Base-by-base conservation (phyloP, 2,329 filamentous ascomycete species). In the Cryphonectria japonica region DNA sequence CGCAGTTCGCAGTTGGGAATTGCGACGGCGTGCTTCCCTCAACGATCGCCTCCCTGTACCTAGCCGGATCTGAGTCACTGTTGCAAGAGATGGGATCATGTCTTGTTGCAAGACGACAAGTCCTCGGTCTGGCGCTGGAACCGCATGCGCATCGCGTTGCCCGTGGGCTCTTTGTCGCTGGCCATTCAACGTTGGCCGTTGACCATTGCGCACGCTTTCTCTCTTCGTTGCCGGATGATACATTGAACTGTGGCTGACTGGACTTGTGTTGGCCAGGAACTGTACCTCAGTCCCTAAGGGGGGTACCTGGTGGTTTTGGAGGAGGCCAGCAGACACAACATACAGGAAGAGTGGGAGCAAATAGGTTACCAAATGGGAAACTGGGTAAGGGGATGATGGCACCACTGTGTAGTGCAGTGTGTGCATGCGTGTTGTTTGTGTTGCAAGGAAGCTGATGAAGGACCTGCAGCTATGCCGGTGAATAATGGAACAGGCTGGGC, bases 331-430 rank as follows among this genome's bases (percentile, higher is more conserved):
- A 88, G 79, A 84, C 84, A 71, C 88, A 89, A 76, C 85, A 85
- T 75, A 79, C 84, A 75, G 86, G 83, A 69, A 85, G 89, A 78
- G 82, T 83, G 74, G 85, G 86, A 59, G 85, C 88, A 68, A 87
- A 80, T 79, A 85, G 89, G 77, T 83, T 91, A 85, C 88, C 88
- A 71, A 90, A 89, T 76, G 88, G 88, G 69, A 91, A 91, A 80
- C 81, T 90, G 84, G 87, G 89, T 91, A 85, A 79, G 83, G 71
- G 61, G 63, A 71, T 59, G 69, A 71, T 71, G 60, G 59, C 50
- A 39, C 22, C 43, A 60, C 61, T 64, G 43, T 32, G 39, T 54
- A 50, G 22, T 50, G 50, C 54, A 34, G 43, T 59, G 57, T 61
- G 54, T 60, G 61, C 32, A 54, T 63, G 37, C 29, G 61, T 39